Evolutionary conservation across 176 grass and related monocot genomes (phyloP).

Genomic region (Musa itinerans): DNA sequence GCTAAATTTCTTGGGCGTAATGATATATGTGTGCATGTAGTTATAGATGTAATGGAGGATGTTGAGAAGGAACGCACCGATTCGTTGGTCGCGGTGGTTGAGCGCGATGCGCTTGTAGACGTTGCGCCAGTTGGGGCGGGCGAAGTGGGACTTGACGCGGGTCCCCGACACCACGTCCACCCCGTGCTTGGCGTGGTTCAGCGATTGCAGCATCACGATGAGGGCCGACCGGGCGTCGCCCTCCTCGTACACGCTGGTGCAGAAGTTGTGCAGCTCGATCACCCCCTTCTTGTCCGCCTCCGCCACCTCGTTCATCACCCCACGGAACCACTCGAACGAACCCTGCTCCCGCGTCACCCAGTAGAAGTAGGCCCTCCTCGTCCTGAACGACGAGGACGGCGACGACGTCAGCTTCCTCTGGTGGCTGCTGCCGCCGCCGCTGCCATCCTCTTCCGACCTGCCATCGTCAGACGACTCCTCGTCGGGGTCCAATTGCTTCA

Average conservation of each 20-base stretch:
- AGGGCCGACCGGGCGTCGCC: slow-evolving; percentile 83
- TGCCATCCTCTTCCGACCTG: neutral
- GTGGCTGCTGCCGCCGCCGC: neutral
- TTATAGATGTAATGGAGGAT: neutral
- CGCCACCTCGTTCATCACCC: slow-evolving; percentile 87
- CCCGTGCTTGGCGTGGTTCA: slow-evolving; percentile 80
- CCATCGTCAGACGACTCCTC: slow-evolving; percentile 15
- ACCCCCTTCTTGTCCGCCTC: slow-evolving; percentile 73
- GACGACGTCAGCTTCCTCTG: slow-evolving; percentile 19
- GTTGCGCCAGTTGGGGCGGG: slow-evolving; percentile 79
- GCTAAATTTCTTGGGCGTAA: neutral
- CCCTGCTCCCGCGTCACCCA: slow-evolving; percentile 91
- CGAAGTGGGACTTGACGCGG: slow-evolving; percentile 77
- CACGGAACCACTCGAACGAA: slow-evolving; percentile 85
- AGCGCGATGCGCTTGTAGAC: slow-evolving; percentile 75
- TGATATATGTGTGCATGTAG: neutral
- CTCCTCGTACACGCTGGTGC: slow-evolving; percentile 78
- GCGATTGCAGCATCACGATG: slow-evolving; percentile 86
- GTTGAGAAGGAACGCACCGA: slow-evolving; percentile 30
- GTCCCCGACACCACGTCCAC: slow-evolving; percentile 83
- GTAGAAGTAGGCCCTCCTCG: slow-evolving; percentile 79
- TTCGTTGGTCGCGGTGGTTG: slow-evolving; percentile 53
- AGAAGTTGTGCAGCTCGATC: slow-evolving; percentile 88
- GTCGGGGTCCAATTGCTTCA: slow-evolving; percentile 40
- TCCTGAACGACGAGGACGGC: slow-evolving; percentile 38